Conservation (phyloP, 108 stramenopile species). For the Cylindrotheca closterium region DNA sequence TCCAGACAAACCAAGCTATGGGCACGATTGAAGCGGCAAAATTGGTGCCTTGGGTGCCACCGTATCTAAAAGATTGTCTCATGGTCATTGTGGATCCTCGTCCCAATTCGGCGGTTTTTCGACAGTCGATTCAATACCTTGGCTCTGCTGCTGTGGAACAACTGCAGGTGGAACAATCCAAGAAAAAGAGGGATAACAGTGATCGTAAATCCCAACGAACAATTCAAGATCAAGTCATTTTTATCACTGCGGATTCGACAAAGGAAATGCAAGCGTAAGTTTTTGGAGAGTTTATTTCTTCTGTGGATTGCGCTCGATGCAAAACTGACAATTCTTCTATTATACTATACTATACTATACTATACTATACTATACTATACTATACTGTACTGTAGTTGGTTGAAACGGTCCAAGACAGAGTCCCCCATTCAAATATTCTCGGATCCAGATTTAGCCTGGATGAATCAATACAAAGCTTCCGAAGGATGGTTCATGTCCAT, state of each 20-base stretch:
- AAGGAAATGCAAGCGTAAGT: conserved; percentile 9
- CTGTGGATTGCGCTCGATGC: not conserved
- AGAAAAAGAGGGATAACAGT: no score
- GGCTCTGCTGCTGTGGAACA: not conserved
- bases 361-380: not conserved
- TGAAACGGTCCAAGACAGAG: not conserved
- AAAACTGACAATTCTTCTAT: not conserved
- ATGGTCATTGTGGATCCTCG: conserved; percentile 22
- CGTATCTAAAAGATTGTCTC: conserved; percentile 10
- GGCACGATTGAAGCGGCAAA: conserved; percentile 16
- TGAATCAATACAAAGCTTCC: not conserved
- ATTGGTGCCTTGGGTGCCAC: conserved; percentile 31
- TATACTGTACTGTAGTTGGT: not conserved
- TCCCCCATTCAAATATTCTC: conserved; percentile 8
- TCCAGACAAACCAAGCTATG: conserved; percentile 1
- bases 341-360: not conserved
- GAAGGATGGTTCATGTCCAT: conserved; percentile 15
- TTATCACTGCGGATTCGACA: conserved; percentile 8
- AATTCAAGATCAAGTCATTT: not conserved
- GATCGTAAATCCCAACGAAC: no score
- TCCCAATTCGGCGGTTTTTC: conserved; percentile 11
- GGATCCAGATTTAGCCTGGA: conserved; percentile 1
- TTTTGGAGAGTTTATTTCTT: not conserved
- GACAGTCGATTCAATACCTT: conserved; percentile 11
- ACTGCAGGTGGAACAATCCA: not conserved